Base-by-base conservation (phyloP, 2,329 filamentous ascomycete species). In the Hymenoscyphus infarciens region DNA sequence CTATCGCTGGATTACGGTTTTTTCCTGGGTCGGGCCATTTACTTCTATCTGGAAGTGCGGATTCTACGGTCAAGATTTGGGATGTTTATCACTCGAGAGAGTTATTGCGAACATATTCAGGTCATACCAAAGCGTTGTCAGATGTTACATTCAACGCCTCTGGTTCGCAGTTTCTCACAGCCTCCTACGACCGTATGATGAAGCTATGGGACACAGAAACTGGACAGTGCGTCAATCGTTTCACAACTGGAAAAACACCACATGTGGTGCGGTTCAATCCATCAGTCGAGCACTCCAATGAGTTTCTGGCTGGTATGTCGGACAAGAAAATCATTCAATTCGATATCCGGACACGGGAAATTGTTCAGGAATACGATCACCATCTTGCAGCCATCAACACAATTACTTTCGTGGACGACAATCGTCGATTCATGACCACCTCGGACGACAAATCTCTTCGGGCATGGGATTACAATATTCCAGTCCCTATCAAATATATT, bases 311-410 rank as follows among this genome's bases (percentile, higher is more conserved):
- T 1, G 95, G 95, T 72, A 96, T 98, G 91, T 95, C 91, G 42
- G 94, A 99, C 77, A 99, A 99, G 82, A 97, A 97, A 81, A 99
- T 99, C 70, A 84, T 99, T 52, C 95, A 99, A 74, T 99, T 96
- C 77, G 95, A 99, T 76, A 93, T 88, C 1, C 86, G 96, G 31
- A 87, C 88, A 6, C 78, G 81, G 64, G 87, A 96, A 71, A 83
- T 95, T 63, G 90, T 97, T 13, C 96, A 99, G 74, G 95, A 98
- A 79, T 99, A 99, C 78, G 94, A 99, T 74, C 95, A 99, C 76
- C 95, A 99, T 75, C 80, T 99, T 66, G 95, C 92, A n/a, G 92
- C 95, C 27, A 89, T 99, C 80, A 99, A 99, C 79, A 98, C 95
- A 10, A 91, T 99, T 69, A 95, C 91, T 4, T 99, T 98, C 76